phyloP scores from a whole-genome alignment of 352 stramenopile genomes.

The Globisporangium barbulae region DNA sequence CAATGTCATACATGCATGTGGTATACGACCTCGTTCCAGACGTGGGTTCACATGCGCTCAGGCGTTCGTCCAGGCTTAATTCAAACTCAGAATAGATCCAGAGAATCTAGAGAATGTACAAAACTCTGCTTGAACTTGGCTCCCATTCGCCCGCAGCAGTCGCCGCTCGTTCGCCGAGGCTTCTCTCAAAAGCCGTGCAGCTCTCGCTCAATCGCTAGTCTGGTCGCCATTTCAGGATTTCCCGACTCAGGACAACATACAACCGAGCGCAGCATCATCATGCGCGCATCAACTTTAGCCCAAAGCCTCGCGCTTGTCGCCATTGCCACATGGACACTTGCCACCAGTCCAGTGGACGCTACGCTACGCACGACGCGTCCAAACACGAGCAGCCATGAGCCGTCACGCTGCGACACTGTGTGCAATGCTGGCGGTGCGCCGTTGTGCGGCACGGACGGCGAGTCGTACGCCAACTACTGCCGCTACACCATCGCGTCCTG shows the following conservation, averaged over 20 bases:
- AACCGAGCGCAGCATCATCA: not conserved
- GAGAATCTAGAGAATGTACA: not conserved
- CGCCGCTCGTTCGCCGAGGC: not conserved
- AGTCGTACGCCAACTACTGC: slow-evolving; percentile 29
- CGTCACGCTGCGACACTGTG: slow-evolving; percentile 1
- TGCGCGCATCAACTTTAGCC: not conserved
- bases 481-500: slow-evolving; percentile 26
- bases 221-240: not conserved
- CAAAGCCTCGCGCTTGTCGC: not conserved
- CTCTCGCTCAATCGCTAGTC: not conserved
- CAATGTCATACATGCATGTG: too few relatives aligned
- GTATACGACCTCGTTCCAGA: not conserved
- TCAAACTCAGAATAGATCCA: not conserved
- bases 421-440: slow-evolving; percentile 7
- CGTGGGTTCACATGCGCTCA: too few relatives aligned
- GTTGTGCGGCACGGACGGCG: slow-evolving; percentile 25
- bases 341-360: not conserved
- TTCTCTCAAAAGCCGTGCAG: not conserved
- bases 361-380: not conserved
- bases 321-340: not conserved
- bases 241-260: not conserved
- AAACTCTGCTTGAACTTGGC: not conserved
- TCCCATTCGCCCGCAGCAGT: not conserved
- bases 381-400: not conserved
- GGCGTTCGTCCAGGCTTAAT: not conserved